Evolutionary conservation across 2,329 filamentous ascomycete species (phyloP), one percentile per base, ranked within the genome.

Genomic region (Calycina herbarum): DNA sequence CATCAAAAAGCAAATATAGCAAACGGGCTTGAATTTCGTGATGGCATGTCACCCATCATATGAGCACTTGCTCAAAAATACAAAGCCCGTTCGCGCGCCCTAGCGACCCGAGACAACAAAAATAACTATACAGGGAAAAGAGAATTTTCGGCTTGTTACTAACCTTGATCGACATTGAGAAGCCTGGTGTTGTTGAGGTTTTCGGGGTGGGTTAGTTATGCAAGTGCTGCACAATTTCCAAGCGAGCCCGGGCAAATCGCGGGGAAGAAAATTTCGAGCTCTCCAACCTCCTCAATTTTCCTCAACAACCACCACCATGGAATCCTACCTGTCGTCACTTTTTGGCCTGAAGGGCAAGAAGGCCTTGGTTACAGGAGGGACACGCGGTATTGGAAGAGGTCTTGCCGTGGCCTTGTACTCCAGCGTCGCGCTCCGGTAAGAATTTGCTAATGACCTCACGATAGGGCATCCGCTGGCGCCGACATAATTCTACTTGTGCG

Each of bases 341-440:
- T 95, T 95, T 83, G 92, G 89, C 62, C 85, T 94, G 73, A 87
- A 92, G 74, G 91, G 91, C 74, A 95, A 95, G 78, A 86, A 94
- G 58, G 91, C 89, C 70, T 89, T 95, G 70, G 84, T 95, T 51
- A 95, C 92, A 0, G 92, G 92, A 59, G 92, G 92, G 61, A 93
- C 90, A 6, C 83, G 92, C 71, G 92, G 92, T 45, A 82, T 95
- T 10, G 45, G 45, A 11, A 51, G 45, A 51, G 45, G 45, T 51
- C 45, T 51, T 27, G n/a, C 20, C 1, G 20, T 24, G 45, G 45
- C 45, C 45, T 51, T 51, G 45, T 51, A 51, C 45, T 51, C 45
- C 45, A 51, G 45, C 45, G 20, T 24, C 10, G 7, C n/a, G 24
- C 20, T 3, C 8, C 20, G 92, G 92, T 27, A 82, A 78, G 7